These are phyloP conservation scores for Dioscorea alata DNA, from an alignment of 106 monocot genomes.

Conservation along the genomic window DNA sequence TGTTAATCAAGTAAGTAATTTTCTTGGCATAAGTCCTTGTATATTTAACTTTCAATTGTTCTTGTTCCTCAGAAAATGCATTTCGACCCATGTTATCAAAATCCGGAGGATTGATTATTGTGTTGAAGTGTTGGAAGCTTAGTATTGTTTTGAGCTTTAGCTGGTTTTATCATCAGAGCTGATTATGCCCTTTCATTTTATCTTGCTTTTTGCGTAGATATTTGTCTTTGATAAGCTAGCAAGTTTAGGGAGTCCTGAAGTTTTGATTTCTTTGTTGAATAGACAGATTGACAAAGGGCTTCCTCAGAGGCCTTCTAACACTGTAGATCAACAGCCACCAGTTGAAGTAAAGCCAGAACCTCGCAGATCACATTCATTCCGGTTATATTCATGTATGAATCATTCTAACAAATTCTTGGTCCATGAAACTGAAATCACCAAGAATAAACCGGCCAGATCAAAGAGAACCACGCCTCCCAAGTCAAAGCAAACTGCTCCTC, in stretches of 20 bases:
- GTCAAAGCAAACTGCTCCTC: conserved; percentile 1
- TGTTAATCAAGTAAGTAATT: not conserved
- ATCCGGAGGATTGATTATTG: too few species aligned
- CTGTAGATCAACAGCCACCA: conserved; percentile 7
- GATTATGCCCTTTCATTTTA: not conserved
- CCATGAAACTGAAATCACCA: conserved; percentile 21
- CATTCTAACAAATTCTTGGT: conserved; percentile 18
- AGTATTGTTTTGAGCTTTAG: not conserved
- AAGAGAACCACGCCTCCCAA: conserved; percentile 13
- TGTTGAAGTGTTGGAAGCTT: too few species aligned
- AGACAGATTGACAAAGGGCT: conserved; percentile 56
- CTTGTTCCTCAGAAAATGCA: not conserved
- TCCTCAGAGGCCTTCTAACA: conserved; percentile 10
- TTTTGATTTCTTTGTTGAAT: conserved; percentile 34
- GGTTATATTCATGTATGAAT: conserved; percentile 44
- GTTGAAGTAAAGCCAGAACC: conserved; percentile 7
- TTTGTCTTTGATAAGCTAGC: not conserved
- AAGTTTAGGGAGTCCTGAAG: conserved; percentile 12
- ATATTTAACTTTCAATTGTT: not conserved
- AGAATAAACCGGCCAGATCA: conserved; percentile 19
- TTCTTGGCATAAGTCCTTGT: not conserved
- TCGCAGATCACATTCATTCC: conserved; percentile 41
- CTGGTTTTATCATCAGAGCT: not conserved
- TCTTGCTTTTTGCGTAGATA: not conserved
- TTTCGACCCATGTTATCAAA: too few species aligned